These are phyloP conservation scores for Sporothrix pseudoabietina DNA, from an alignment of 2,329 filamentous ascomycete species.

Conservation along the genomic window DNA sequence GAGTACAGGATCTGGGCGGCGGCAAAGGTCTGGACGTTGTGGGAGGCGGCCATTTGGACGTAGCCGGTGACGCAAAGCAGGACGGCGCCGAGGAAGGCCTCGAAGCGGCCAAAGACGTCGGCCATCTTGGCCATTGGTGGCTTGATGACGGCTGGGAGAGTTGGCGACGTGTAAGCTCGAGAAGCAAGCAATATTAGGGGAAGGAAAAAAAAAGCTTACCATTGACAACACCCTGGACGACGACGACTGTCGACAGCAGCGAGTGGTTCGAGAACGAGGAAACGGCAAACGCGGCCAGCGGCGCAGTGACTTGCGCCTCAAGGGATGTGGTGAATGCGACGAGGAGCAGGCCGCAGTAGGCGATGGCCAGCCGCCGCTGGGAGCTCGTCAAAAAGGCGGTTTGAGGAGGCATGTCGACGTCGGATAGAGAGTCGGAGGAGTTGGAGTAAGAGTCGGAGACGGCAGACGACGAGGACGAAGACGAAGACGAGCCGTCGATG, in stretches of 20 bases:
- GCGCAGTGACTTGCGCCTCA: conserved; percentile 64
- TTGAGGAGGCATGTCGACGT: conserved; percentile 28
- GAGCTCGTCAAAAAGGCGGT: conserved; percentile 28
- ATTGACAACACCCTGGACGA: conserved; percentile 66
- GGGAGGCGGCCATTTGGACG: conserved; percentile 58
- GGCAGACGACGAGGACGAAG: background rate
- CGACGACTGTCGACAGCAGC: conserved; percentile 64
- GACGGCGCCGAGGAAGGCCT: conserved; percentile 59
- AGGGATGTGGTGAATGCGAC: conserved; percentile 69
- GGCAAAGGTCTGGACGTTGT: conserved; percentile 55
- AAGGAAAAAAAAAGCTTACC: conserved; percentile 44
- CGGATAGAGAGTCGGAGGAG: background rate
- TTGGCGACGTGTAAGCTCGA: conserved; percentile 18
- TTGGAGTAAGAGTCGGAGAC: background rate
- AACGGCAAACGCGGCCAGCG: conserved; percentile 64
- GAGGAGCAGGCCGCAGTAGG: conserved; percentile 49
- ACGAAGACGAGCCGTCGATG: background rate
- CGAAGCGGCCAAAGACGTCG: conserved; percentile 63
- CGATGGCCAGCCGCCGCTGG: conserved; percentile 30
- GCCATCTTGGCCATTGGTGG: conserved; percentile 63
- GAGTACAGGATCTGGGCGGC: conserved; percentile 64
- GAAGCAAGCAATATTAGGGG: background rate
- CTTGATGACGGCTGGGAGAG: conserved; percentile 55
- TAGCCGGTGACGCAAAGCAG: conserved; percentile 59
- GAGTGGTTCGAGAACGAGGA: conserved; percentile 65